Evolutionary conservation across 2,329 filamentous ascomycete species (phyloP).

Genomic region (Spiromastix sp.): DNA sequence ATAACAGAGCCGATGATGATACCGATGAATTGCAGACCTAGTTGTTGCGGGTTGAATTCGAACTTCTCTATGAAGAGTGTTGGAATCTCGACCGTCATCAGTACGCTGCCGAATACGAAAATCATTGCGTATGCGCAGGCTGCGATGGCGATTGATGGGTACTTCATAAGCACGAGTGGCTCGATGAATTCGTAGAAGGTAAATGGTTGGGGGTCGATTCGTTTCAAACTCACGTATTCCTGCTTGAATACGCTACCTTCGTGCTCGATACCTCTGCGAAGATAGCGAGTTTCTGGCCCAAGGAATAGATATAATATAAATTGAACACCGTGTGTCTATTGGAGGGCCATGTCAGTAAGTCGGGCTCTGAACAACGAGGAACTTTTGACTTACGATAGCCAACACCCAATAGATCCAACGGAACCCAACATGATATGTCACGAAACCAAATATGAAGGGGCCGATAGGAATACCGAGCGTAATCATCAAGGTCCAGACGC

Average conservation of each 20-base stretch:
- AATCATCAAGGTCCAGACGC: slow-evolving; percentile 46
- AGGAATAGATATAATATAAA: slow-evolving; percentile 47
- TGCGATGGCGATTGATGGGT: slow-evolving; percentile 41
- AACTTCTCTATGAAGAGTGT: slow-evolving; percentile 48
- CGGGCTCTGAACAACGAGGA: neutral
- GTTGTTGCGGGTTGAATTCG: slow-evolving; percentile 45
- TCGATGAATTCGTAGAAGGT: slow-evolving; percentile 41
- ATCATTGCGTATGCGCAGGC: slow-evolving; percentile 46
- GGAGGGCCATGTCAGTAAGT: slow-evolving; percentile 7
- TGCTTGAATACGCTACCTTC: slow-evolving; percentile 29
- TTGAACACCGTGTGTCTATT: slow-evolving; percentile 46
- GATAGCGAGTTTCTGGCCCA: slow-evolving; percentile 46
- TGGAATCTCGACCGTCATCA: slow-evolving; percentile 49
- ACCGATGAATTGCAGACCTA: slow-evolving; percentile 48
- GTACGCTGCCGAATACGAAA: slow-evolving; percentile 44
- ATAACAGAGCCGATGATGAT: slow-evolving; percentile 48
- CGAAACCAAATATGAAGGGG: slow-evolving; percentile 30
- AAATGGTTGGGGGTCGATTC: slow-evolving; percentile 45
- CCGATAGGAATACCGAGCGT: slow-evolving; percentile 38
- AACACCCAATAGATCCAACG: slow-evolving; percentile 51
- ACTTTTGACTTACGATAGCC: slow-evolving; percentile 36
- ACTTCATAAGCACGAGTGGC: slow-evolving; percentile 37
- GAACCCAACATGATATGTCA: slow-evolving; percentile 43
- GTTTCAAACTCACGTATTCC: slow-evolving; percentile 36
- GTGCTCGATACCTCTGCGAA: slow-evolving; percentile 15